Conservation (phyloP, 2,329 filamentous ascomycete species). For the Didymella exigua region DNA sequence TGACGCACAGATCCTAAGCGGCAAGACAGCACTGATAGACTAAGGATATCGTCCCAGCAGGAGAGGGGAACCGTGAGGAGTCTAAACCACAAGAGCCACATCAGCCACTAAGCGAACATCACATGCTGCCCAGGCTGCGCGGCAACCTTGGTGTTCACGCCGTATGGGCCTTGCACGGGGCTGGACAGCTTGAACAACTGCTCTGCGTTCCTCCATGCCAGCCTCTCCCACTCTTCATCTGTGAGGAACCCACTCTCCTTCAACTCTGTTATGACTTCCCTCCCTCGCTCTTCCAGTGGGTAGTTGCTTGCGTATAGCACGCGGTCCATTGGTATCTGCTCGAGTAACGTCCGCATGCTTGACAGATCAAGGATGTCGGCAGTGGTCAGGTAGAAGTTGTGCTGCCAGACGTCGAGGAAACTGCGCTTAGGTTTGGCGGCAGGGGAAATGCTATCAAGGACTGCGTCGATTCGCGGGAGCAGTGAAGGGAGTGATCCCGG, state of each 20-base stretch:
- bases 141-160: neutral
- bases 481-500: constrained; percentile 62
- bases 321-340: constrained; percentile 56
- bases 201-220: constrained; percentile 60
- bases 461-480: constrained; percentile 54
- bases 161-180: neutral
- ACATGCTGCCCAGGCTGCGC: constrained; percentile 8
- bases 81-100: neutral
- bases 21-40: neutral
- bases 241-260: constrained; percentile 57
- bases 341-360: constrained; percentile 53
- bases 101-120: neutral
- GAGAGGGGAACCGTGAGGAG: neutral
- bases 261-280: constrained; percentile 57
- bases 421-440: constrained; percentile 31
- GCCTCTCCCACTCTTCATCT: constrained; percentile 55
- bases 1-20: too few species aligned
- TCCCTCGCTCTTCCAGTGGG: constrained; percentile 59
- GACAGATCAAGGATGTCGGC: constrained; percentile 59
- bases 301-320: constrained; percentile 65
- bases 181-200: constrained; percentile 24
- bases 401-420: constrained; percentile 59
- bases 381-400: constrained; percentile 65
- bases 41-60: neutral
- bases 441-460: constrained; percentile 27